phyloP scores from a whole-genome alignment of 2,329 filamentous ascomycete genomes.

The Alternaria sp. region DNA sequence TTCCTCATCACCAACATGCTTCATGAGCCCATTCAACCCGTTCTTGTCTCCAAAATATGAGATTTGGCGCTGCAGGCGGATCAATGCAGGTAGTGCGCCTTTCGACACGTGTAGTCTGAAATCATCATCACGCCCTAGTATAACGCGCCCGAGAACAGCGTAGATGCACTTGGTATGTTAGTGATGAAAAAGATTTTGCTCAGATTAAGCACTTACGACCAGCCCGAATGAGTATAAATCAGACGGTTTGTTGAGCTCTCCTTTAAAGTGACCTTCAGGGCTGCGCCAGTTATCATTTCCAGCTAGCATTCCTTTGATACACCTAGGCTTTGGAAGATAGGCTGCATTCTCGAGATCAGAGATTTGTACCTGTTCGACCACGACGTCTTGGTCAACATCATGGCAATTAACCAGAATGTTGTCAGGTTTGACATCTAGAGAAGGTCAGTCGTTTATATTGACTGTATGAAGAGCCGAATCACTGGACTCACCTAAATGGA shows the following conservation, averaged over 20 bases:
- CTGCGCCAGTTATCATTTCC: slow-evolving; percentile 47
- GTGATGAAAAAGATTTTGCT: background rate
- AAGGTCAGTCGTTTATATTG: slow-evolving; percentile 15
- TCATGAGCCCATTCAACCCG: slow-evolving; percentile 19
- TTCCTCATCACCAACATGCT: slow-evolving; percentile 46
- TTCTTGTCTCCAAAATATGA: slow-evolving; percentile 38
- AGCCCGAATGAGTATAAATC: slow-evolving; percentile 43
- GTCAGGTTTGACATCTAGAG: slow-evolving; percentile 40
- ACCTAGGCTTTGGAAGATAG: slow-evolving; percentile 43
- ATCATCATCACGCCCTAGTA: slow-evolving; percentile 39
- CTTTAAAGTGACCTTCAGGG: slow-evolving; percentile 39
- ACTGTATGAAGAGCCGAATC: background rate
- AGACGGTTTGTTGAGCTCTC: slow-evolving; percentile 38
- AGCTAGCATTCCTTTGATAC: slow-evolving; percentile 39
- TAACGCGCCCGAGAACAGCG: slow-evolving; percentile 30
- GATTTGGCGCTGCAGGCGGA: slow-evolving; percentile 33
- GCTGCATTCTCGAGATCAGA: slow-evolving; percentile 47
- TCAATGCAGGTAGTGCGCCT: slow-evolving; percentile 33
- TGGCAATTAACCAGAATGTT: slow-evolving; percentile 38
- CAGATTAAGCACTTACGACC: slow-evolving; percentile 28
- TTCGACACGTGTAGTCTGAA: slow-evolving; percentile 25
- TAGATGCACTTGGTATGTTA: slow-evolving; percentile 37
- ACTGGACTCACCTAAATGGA: slow-evolving; percentile 32
- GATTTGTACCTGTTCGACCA: slow-evolving; percentile 33
- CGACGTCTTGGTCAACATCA: slow-evolving; percentile 14